Evolutionary conservation across 768 basidiomycete genomes (phyloP), one percentile per base, ranked within the genome.

Genomic region (Calocera viscosa): DNA sequence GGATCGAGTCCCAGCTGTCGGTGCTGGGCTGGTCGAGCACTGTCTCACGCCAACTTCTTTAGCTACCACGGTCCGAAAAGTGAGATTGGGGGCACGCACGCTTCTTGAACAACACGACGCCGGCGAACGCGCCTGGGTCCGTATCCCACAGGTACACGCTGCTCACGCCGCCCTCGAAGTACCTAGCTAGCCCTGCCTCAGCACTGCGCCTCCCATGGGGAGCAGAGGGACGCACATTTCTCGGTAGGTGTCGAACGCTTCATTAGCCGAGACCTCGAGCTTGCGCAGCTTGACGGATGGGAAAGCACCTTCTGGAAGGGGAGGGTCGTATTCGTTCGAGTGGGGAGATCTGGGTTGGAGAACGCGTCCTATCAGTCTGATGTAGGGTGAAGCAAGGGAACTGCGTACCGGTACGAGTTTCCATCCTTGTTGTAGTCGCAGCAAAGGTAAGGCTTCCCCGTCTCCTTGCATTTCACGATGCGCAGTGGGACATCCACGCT

Each of bases 121-220:
- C 96, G 10, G 96, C 95, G 76, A 97, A 98, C 64, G 89, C 90
- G 17, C 91, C 91, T 72, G 98, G 94, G 67, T 97, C 95, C 30
- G 94, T 82, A 74, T 98, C 95, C 96, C 96, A 99, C 22, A 99
- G 85, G 77, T 94, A 99, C 17, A 96, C 95, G 26, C 90, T 93
- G 30, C 93, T 96, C 1, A 92, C 87, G 2, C 96, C 96, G n/a
- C 95, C 95, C 77, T 98, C 96, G 76, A 86, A 99, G 80, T 99
- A 99, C 82, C 89, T 90, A 70, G 7, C 24, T 35, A 35, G 43
- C 1, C 63, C n/a, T 17, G 19, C 22, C 47, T 26, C 19, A 65
- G 24, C 19, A 22, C 19, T 19, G 60, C 22, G 64, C 12, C 32
- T 40, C 65, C 30, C 63, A 22, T 65, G 32, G n/a, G 8, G 39